These are phyloP conservation scores for Gloeostereum incarnatum DNA, from an alignment of 768 basidiomycete genomes.

Conservation along the genomic window DNA sequence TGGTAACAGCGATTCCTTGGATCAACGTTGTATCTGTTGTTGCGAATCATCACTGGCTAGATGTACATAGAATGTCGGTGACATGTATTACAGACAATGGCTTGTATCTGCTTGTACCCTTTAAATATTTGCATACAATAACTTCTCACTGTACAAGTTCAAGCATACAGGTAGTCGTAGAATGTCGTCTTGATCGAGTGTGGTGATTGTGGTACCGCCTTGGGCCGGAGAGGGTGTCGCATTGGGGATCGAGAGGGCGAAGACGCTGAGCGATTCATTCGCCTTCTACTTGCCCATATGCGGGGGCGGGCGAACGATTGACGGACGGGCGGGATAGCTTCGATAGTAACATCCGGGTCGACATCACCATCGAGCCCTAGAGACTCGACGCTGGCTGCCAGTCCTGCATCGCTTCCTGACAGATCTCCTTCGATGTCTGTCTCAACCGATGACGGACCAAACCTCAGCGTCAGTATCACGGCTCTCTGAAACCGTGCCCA, in stretches of 20 bases:
- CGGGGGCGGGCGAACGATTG: constrained; percentile 19
- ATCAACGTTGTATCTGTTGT: constrained; percentile 45
- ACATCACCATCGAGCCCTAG: constrained; percentile 19
- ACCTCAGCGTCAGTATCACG: constrained; percentile 16
- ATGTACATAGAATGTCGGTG: neutral
- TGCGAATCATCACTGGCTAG: constrained; percentile 42
- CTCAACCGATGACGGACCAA: constrained; percentile 27
- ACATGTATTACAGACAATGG: neutral
- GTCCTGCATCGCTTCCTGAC: constrained; percentile 14
- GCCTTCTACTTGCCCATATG: constrained; percentile 11
- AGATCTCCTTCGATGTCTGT: constrained; percentile 21
- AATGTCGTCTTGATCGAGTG: constrained; percentile 16
- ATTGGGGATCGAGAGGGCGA: constrained; percentile 50
- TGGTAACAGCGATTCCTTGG: constrained; percentile 42
- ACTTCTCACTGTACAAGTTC: constrained; percentile 2
- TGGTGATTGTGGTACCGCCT: constrained; percentile 4
- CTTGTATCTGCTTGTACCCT: neutral
- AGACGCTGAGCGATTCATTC: constrained; percentile 30
- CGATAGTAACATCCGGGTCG: constrained; percentile 7
- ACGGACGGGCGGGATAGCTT: constrained; percentile 13
- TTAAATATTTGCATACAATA: constrained; percentile 1
- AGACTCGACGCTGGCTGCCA: constrained; percentile 23
- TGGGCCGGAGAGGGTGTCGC: constrained; percentile 13
- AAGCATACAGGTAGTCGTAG: constrained; percentile 35
- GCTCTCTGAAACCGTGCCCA: no score